Evolutionary conservation across 306 rosid genomes (phyloP), one percentile per base, ranked within the genome.

Genomic region (Carpinus viminea): DNA sequence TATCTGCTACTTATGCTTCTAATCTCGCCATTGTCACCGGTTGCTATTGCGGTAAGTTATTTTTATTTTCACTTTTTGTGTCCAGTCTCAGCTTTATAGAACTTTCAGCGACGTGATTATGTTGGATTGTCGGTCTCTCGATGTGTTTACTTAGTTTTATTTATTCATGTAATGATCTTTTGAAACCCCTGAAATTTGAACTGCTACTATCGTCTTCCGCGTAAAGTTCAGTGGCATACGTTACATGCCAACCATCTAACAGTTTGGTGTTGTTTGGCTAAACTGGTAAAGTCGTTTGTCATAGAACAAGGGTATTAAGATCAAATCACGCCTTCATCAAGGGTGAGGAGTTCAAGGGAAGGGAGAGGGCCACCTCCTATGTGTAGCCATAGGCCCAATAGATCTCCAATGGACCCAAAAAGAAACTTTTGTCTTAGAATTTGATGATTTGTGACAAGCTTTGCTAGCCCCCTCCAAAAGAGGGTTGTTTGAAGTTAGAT

Each of bases 31-130:
- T 95, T 56, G 89, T 93, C 26, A 83, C 93, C 1, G 93, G 89
- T 55, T 95, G 97, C 89, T 95, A 92, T 80, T 88, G 97, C 52
- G 99, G 99, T 95, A 85, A 87, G 8, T 68, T 15, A 60, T 12
- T 31, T 5, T 34, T 18, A 38, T 38, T 36, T 50, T 80, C 16
- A 13, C 31, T 24, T 81, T 41, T 73, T 60, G 5, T 60, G 66
- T 51, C 52, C 34, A 10, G 73, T 45, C 59, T 48, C 24, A 7
- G 78, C 24, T 80, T 61, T 46, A 18, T 54, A 11, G 36, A 48
- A 70, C 56, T 82, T 38, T 55, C 73, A 55, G 59, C 60, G 34
- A 41, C 70, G 48, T 48, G 34, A 57, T 64, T 38, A 4, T 53
- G 18, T 69, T 73, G 45, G 12, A 4, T 11, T 41, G 8, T 66